A percentile compares a stretch with the other conserved stretches of the same genome.
Conservation (phyloP, 257 asterid species). For the Asclepias syriaca region DNA sequence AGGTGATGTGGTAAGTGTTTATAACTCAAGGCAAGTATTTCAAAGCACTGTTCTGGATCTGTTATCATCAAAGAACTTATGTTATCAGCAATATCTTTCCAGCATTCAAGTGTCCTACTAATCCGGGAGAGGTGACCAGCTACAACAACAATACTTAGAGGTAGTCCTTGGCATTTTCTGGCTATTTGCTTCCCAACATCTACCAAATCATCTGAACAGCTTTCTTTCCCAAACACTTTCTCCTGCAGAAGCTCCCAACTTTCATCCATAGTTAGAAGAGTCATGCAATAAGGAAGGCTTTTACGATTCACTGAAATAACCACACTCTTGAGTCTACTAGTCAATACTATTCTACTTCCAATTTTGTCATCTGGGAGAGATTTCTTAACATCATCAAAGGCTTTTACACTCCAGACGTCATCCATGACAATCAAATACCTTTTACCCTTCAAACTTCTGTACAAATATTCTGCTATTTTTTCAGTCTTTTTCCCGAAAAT, state of each 20-base stretch:
- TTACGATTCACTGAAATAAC: not conserved
- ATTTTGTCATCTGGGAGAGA: constrained; percentile 1
- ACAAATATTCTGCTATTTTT: not conserved
- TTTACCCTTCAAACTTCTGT: constrained; percentile 7
- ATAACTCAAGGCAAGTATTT: constrained; percentile 20
- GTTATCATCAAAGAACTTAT: not conserved
- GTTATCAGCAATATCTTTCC: not conserved
- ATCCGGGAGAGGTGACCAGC: constrained; percentile 7
- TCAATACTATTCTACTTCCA: constrained; percentile 8
- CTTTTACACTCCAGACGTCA: not conserved
- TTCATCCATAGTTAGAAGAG: not conserved
- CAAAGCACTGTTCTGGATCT: constrained; percentile 14
- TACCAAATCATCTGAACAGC: not conserved
- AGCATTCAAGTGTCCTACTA: not conserved
- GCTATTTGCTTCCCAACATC: constrained; percentile 10
- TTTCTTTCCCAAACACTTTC: not conserved
- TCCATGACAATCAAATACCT: constrained; percentile 7
- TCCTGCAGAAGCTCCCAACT: constrained; percentile 6
- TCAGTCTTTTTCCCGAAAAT: not conserved
- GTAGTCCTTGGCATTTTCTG: constrained; percentile 11
- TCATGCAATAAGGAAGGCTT: not conserved
- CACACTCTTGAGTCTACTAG: not conserved
- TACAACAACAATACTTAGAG: constrained; percentile 12
- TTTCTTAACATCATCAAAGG: constrained; percentile 1
- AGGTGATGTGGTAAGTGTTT: constrained; percentile 35